Base-by-base conservation (phyloP, 176 grass and related monocot genomes). In the Aegilops bicornis region DNA sequence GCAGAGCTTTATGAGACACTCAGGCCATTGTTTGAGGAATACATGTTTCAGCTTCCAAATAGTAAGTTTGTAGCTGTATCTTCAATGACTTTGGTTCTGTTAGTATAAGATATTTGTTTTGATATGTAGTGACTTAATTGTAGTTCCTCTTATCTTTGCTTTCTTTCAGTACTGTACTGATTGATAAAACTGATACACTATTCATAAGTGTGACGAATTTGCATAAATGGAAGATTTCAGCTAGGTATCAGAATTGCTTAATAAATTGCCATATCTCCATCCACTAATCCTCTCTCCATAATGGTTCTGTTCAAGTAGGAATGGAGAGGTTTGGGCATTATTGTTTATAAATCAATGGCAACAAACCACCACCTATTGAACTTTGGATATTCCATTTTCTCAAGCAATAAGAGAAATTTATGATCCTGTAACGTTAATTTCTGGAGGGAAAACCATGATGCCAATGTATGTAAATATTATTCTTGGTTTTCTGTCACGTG, bases 1-100 rank as follows among this genome's bases (percentile, higher is more conserved):
- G 96, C 93, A 65, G 96, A 98, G 69, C 93, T 98, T 84, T 98
- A 98, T 86, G 96, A 96, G 66, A 77, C 70, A 71, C 88, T 98
- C 32, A 81, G 88, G 50, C 93, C 96, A 74, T 60, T 96, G 82
- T 92, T 98, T 74, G 96, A 98, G 61, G 90, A 95, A 27, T 94
- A 92, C 69, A 88, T 98, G 82, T 89, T 86, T 91, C 88, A 91
- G 62, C 84, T 92, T 77, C 84, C 86, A 62, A 91, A 85, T 31
- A 81, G 93, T 98, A 89, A 86, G 86, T 89, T 71, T 65, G 42
- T 82, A 85, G 58, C 58, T 58, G 12, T 79, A 64, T 83, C 17
- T 78, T 16, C 3, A 36, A 19, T 84, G 16, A 1, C 16, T 64
- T 80, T 24, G 33, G 56, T 30, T 30, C 59, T 59, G 10, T 33